These are phyloP conservation scores for Boletus rubroflammeus DNA, from an alignment of 768 basidiomycete species.

Conservation along the genomic window DNA sequence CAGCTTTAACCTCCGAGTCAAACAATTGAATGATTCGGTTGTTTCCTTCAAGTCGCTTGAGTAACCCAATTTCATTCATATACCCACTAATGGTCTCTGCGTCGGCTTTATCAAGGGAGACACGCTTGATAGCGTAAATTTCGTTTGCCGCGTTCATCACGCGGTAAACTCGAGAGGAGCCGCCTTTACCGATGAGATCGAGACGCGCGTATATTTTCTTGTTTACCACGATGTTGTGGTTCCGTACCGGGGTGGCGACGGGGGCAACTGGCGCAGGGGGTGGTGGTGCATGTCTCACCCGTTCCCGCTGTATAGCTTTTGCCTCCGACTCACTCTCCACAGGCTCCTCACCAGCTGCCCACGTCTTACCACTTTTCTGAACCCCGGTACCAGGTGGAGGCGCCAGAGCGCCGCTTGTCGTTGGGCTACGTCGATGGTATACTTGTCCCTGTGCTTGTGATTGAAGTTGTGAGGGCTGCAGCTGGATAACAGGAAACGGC, in stretches of 20 bases:
- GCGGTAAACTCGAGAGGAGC: slow-evolving; percentile 92
- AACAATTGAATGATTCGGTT: slow-evolving; percentile 86
- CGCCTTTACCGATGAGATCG: slow-evolving; percentile 89
- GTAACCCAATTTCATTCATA: slow-evolving; percentile 92
- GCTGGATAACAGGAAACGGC: slow-evolving; percentile 25
- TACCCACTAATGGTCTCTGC: slow-evolving; percentile 86
- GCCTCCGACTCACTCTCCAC: slow-evolving; percentile 36
- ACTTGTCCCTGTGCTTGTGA: slow-evolving; percentile 26
- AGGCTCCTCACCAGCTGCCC: slow-evolving; percentile 45
- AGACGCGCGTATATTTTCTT: slow-evolving; percentile 80
- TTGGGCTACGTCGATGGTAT: slow-evolving; percentile 62
- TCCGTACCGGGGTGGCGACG: slow-evolving; percentile 32
- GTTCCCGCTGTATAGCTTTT: slow-evolving; percentile 26
- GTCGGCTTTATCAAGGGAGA: slow-evolving; percentile 86
- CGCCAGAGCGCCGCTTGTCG: slow-evolving; percentile 34
- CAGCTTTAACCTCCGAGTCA: slow-evolving; percentile 78
- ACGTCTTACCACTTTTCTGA: slow-evolving; percentile 38
- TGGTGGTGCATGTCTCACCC: slow-evolving; percentile 34
- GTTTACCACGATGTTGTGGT: slow-evolving; percentile 48
- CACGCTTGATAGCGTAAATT: slow-evolving; percentile 89
- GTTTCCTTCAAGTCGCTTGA: slow-evolving; percentile 94
- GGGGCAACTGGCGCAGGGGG: slow-evolving; percentile 28
- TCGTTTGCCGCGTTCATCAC: slow-evolving; percentile 75
- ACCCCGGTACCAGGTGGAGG: slow-evolving; percentile 15
- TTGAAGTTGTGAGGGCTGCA: slow-evolving; percentile 20